phyloP scores from a whole-genome alignment of 805 yeast genomes.

The Ogataea sp. region DNA sequence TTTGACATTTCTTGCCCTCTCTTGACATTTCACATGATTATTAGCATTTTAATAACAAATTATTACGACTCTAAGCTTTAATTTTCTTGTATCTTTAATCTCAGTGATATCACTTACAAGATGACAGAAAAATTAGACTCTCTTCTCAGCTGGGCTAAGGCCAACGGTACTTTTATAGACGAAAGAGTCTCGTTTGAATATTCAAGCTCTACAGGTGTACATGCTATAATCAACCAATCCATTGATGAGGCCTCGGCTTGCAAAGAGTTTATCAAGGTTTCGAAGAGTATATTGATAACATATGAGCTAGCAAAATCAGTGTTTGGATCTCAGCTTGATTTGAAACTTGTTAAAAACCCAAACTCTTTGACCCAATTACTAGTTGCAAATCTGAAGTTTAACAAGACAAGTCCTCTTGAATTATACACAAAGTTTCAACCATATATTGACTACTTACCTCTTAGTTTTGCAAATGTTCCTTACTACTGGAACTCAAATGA shows the following conservation, averaged over 20 bases:
- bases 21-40: too few relatives aligned
- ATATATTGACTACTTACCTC: constrained; percentile 44
- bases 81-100: not conserved
- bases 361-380: constrained; percentile 31
- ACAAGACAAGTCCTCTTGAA: constrained; percentile 11
- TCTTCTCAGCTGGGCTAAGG: constrained; percentile 20
- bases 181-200: constrained; percentile 24
- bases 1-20: not conserved
- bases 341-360: constrained; percentile 7
- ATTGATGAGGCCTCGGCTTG: not conserved
- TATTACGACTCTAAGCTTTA: too few relatives aligned
- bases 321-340: constrained; percentile 12
- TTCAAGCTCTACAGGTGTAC: constrained; percentile 25
- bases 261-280: constrained; percentile 27
- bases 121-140: constrained; percentile 13
- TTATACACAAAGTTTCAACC: constrained; percentile 23
- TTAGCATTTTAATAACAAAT: too few relatives aligned
- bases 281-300: constrained; percentile 29
- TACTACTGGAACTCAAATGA: constrained; percentile 55
- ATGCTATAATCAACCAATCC: constrained; percentile 18
- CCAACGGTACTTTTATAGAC: constrained; percentile 31
- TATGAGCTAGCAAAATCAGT: constrained; percentile 24
- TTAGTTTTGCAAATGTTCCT: constrained; percentile 50
- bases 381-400: constrained; percentile 35
- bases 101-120: not conserved